Base-by-base conservation (phyloP, 495 filamentous ascomycete genomes). In the Clohesyomyces aquaticus region DNA sequence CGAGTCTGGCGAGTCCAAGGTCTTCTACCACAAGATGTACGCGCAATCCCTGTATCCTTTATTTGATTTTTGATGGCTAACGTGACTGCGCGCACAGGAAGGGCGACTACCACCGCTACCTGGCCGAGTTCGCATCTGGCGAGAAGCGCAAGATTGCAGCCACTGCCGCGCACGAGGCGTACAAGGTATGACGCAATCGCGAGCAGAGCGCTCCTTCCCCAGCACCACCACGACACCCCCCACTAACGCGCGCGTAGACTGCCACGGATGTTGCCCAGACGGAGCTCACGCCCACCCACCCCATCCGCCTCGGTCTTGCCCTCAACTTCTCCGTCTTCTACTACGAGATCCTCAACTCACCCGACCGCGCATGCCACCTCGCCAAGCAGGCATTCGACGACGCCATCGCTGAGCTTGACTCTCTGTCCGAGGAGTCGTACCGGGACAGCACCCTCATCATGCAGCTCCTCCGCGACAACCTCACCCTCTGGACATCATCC, bases 21-120 rank as follows among this genome's bases (percentile, higher is more conserved):
- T 99, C 72, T 99, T 99, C 78, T 99, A 99, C 83, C 96, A 97
- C 89, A 99, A 99, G 88, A 99, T 99, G 94, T 98, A 79, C 60
- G 90, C 83, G 18, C 32, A 11, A n/a, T n/a, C n/a, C n/a, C n/a
- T n/a, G n/a, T n/a, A n/a, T n/a, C n/a, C n/a, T n/a, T n/a, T n/a
- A n/a, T n/a, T n/a, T n/a, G n/a, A n/a, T n/a, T n/a, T n/a, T n/a
- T n/a, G n/a, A n/a, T n/a, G n/a, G n/a, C 66, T 69, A 50, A 70
- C 52, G 43, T n/a, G 21, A 26, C 26, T 43, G 48, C 45, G 51
- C 14, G 55, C 58, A 77, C 68, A 96, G 92, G 94, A 98, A 98
- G 89, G 94, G 94, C 78, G 94, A 98, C 81, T 98, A 98, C 82
- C 95, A 98, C 88, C 93, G 94, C 76, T 98, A 98, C 76, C 90